Base-by-base conservation (phyloP, 2,329 filamentous ascomycete species). In the Fusarium sp. region DNA sequence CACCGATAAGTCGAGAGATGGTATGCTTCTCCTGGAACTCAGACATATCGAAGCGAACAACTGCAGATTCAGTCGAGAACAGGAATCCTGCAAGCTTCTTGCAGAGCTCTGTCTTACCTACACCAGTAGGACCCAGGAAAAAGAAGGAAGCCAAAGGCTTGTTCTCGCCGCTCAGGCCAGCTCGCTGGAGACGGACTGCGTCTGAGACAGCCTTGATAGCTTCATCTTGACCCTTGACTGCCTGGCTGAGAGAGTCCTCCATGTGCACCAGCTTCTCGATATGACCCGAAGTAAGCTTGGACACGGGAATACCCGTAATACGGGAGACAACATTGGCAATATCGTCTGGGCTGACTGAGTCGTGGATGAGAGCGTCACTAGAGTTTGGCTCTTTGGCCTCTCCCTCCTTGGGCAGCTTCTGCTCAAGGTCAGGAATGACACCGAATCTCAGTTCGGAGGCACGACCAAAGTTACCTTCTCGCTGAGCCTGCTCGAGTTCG, bases 11-110 rank as follows among this genome's bases (percentile, higher is more conserved):
- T 20, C 95, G 88, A 29, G 93, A 97, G 59, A 98, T 92, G 6
- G 96, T 98, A 78, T 98, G 95, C 80, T 97, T 97, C 78, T 98
- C 96, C 78, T 97, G 94, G 79, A 98, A 98, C 78, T 99, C 96
- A 74, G 90, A 93, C 96, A 98, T 98, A 80, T 98, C 96, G 80
- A 98, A 98, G 34, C 96, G 88, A 34, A 98, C 89, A 27, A 99
- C 94, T 5, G 96, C 95, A 29, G 90, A 90, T 75, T 97, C 93
- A 3, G 94, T 97, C 1, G 92, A 96, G 82, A 98, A 99, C 40
- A 99, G 85, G 83, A 98, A 98, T 62, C 87, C 88, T 3, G 96
- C 96, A 74, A 99, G 91, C 79, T 97, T 95, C 85, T 98, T 98
- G 86, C 94, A 97, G 2, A 98, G 88, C 78, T 98, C 94, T 5